A percentile compares a stretch with the other conserved stretches of the same genome.
phyloP scores from a whole-genome alignment of 1,284 basidiomycete genomes.

The Agroathelia rolfsii region DNA sequence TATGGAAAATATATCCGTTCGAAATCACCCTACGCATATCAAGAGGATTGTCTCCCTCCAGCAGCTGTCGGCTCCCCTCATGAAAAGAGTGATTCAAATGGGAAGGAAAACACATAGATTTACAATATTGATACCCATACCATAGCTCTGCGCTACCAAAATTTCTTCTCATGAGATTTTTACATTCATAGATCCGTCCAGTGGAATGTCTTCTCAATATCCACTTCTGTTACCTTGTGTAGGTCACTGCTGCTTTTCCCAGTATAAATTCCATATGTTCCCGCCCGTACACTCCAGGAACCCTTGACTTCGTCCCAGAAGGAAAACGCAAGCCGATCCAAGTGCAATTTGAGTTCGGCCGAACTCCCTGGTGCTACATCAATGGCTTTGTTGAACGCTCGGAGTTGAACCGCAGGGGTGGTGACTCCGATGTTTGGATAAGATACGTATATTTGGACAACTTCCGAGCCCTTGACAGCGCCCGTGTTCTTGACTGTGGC shows the following conservation, averaged over 20 bases:
- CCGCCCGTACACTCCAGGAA: constrained; percentile 34
- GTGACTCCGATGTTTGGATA: constrained; percentile 43
- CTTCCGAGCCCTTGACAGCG: constrained; percentile 44
- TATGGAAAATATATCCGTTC: too few relatives aligned
- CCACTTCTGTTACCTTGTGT: constrained; percentile 26
- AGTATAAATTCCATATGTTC: constrained; percentile 35
- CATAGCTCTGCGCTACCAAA: neutral
- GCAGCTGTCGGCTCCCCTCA: neutral
- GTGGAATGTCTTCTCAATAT: constrained; percentile 27
- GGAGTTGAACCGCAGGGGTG: constrained; percentile 48
- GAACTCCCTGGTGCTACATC: constrained; percentile 35
- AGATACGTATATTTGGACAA: constrained; percentile 59
- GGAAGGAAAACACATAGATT: neutral
- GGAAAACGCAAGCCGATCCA: constrained; percentile 54
- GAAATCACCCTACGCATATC: too few relatives aligned
- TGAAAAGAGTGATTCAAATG: too few relatives aligned
- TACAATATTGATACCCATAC: neutral
- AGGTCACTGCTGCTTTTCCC: constrained; percentile 40
- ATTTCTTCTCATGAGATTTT: neutral
- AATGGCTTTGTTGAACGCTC: constrained; percentile 47
- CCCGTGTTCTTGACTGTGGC: constrained; percentile 39
- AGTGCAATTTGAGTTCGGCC: constrained; percentile 27
- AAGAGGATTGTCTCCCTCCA: too few relatives aligned
- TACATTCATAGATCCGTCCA: constrained; percentile 36
- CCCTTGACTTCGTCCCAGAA: constrained; percentile 39